Evolutionary conservation across 768 basidiomycete species (phyloP).

Genomic region (Boletus insuetus): DNA sequence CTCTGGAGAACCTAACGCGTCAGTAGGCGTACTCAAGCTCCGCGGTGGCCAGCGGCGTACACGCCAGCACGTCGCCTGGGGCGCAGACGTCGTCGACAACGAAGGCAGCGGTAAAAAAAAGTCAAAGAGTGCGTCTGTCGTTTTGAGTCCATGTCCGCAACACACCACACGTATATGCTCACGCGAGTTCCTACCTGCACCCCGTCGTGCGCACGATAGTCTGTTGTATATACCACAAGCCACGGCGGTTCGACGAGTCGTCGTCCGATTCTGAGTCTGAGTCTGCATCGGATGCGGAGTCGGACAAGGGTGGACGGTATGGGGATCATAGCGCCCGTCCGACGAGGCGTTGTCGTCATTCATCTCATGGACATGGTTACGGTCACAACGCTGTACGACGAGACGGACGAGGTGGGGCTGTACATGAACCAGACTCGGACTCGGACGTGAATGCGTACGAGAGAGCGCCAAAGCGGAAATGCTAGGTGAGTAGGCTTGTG

Average conservation of each 20-base stretch:
- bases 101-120: conserved; percentile 87
- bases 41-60: conserved; percentile 48
- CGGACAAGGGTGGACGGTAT: conserved; percentile 7
- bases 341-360: conserved; percentile 3
- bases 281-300: conserved; percentile 28
- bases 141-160: not conserved
- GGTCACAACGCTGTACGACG: conserved; percentile 1
- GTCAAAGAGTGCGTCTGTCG: conserved; percentile 74
- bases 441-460: conserved; percentile 52
- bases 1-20: conserved; percentile 15
- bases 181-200: too few species aligned
- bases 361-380: not conserved
- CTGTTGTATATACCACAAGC: conserved; percentile 93
- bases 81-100: conserved; percentile 84
- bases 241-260: conserved; percentile 77
- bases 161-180: too few species aligned
- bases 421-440: conserved; percentile 21
- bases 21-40: conserved; percentile 56
- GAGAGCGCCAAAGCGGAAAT: conserved; percentile 29
- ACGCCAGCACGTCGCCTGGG: conserved; percentile 73
- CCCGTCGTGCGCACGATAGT: conserved; percentile 45
- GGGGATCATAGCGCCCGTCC: conserved; percentile 12
- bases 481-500: too few species aligned
- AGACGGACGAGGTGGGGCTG: conserved; percentile 3
- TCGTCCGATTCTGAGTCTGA: conserved; percentile 37